Evolutionary conservation across 176 grass and related monocot species (phyloP).

Genomic region (Lolium multiflorum): DNA sequence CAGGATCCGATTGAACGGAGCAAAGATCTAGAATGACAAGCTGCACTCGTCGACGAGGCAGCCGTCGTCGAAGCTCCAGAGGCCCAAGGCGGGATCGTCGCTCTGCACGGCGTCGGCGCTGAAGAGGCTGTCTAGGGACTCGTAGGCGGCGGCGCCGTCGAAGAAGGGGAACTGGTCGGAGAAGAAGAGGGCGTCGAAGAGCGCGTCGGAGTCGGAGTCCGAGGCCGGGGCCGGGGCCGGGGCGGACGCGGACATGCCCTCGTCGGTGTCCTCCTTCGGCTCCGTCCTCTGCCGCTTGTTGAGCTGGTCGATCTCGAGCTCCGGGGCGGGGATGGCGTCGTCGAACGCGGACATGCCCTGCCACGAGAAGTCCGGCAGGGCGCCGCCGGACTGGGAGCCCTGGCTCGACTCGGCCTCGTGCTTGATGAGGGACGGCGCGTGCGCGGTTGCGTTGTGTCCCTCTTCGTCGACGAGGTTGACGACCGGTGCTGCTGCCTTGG

Average conservation of each 20-base stretch:
- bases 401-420: conserved; percentile 29
- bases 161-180: conserved; percentile 56
- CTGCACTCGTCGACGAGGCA: conserved; percentile 66
- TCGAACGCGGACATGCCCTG: conserved; percentile 44
- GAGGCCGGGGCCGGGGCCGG: not conserved
- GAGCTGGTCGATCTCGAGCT: not conserved
- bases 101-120: conserved; percentile 58
- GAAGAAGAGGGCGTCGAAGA: conserved; percentile 47
- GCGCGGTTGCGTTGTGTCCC: not conserved
- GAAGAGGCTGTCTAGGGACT: conserved; percentile 58
- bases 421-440: conserved; percentile 6
- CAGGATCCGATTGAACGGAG: not conserved
- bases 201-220: conserved; percentile 31
- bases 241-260: conserved; percentile 26
- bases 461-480: conserved; percentile 32
- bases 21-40: conserved; percentile 45
- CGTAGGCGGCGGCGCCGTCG: conserved; percentile 51
- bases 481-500: not conserved
- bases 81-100: conserved; percentile 32
- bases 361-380: conserved; percentile 65
- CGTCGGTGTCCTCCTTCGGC: not conserved
- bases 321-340: not conserved
- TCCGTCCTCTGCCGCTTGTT: conserved; percentile 39
- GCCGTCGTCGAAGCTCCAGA: conserved; percentile 94
- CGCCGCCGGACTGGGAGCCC: not conserved